phyloP scores from a whole-genome alignment of 164 flowering plant genomes.

The Stephania cephalantha region DNA sequence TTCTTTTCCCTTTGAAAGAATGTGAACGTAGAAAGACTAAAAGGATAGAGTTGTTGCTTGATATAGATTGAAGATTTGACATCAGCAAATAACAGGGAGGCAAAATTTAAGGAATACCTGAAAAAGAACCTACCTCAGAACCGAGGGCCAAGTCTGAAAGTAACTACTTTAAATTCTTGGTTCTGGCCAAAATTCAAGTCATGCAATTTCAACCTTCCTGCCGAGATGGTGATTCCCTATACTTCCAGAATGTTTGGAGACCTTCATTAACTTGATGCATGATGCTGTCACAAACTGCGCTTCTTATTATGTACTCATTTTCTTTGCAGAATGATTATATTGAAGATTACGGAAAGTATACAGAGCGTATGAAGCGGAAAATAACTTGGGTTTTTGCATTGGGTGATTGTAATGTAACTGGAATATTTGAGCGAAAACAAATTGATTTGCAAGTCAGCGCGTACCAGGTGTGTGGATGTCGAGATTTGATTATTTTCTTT shows the following conservation, averaged over 20 bases:
- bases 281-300: background rate
- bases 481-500: background rate
- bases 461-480: slow-evolving; percentile 24
- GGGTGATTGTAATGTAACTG: slow-evolving; percentile 32
- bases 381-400: slow-evolving; percentile 37
- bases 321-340: slow-evolving; percentile 26
- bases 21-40: background rate
- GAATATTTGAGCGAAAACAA: slow-evolving; percentile 27
- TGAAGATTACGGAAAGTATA: slow-evolving; percentile 22
- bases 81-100: slow-evolving; percentile 34
- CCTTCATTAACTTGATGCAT: background rate
- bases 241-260: background rate
- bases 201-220: slow-evolving; percentile 36
- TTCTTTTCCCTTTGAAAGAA: background rate
- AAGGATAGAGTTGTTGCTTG: background rate
- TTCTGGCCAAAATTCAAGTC: slow-evolving; percentile 49
- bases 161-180: slow-evolving; percentile 36
- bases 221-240: slow-evolving; percentile 28
- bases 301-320: background rate
- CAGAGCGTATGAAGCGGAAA: slow-evolving; percentile 25
- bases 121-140: slow-evolving; percentile 18
- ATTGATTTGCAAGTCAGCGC: slow-evolving; percentile 30
- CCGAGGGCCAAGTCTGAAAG: slow-evolving; percentile 34
- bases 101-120: slow-evolving; percentile 32
- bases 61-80: slow-evolving; percentile 42